Percentiles rank a stretch among this genome's conserved stretches.
Conservation (phyloP, 257 asterid genomes). For the Nicotiana sylvestris region DNA sequence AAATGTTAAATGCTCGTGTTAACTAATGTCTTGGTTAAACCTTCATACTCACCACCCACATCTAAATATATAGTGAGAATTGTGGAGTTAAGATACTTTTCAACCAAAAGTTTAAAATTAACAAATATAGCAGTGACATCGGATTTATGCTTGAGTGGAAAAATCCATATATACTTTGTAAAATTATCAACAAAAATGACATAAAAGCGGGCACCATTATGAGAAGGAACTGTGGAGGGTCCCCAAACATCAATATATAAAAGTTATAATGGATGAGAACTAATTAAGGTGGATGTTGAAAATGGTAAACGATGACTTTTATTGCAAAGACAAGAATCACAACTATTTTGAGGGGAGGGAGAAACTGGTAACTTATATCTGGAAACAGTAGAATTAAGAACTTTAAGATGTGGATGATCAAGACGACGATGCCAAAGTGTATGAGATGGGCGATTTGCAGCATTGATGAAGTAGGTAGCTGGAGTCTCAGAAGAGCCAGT, state of each 20-base stretch:
- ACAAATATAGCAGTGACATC: not conserved
- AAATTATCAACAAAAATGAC: not conserved
- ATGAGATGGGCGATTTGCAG: not conserved
- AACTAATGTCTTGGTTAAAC: not conserved
- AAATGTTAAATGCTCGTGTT: constrained; percentile 2
- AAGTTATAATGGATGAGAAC: not conserved
- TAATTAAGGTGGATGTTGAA: not conserved
- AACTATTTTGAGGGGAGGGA: not conserved
- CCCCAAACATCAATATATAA: too few species aligned
- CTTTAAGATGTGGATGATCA: not conserved
- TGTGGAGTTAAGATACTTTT: not conserved
- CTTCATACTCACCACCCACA: not conserved
- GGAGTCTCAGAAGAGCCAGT: not conserved
- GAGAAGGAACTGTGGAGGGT: not conserved
- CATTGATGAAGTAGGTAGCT: not conserved
- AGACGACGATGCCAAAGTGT: not conserved
- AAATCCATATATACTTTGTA: not conserved
- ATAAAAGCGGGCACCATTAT: not conserved
- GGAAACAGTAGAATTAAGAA: not conserved
- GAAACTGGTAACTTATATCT: not conserved
- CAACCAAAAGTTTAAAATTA: not conserved
- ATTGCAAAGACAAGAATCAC: not conserved
- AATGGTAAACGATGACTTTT: not conserved
- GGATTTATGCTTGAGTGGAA: not conserved
- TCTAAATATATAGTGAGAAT: not conserved